phyloP scores from a whole-genome alignment of 139 green algal genomes.

The Chlamydomonas sphaeroides region DNA sequence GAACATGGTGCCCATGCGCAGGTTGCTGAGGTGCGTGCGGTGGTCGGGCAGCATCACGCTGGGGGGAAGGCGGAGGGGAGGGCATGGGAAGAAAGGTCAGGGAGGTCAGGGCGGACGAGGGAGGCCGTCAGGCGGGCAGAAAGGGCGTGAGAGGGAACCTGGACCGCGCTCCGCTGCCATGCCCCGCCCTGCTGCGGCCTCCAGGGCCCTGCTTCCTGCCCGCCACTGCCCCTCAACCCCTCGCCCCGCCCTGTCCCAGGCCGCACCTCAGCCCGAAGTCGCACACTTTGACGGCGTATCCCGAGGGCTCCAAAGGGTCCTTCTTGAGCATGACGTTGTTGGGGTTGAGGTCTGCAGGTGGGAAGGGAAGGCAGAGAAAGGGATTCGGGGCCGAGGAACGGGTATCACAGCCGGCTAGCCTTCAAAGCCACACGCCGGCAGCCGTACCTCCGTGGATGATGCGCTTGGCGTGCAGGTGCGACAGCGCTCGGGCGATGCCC shows the following conservation, averaged over 20 bases:
- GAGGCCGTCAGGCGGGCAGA: background rate
- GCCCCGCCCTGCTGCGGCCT: too few relatives aligned
- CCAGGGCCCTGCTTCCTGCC: background rate
- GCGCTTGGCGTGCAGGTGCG: conserved; percentile 61
- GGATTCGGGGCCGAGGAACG: too few relatives aligned
- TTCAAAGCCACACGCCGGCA: background rate
- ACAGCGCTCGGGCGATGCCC: conserved; percentile 47
- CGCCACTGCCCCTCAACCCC: background rate
- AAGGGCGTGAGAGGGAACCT: background rate
- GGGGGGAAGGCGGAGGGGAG: background rate
- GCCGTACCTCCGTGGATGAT: conserved; percentile 66
- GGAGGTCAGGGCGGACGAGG: too few relatives aligned
- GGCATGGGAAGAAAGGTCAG: too few relatives aligned
- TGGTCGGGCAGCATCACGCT: conserved; percentile 23
- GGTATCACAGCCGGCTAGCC: too few relatives aligned
- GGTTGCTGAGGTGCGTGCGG: conserved; percentile 40
- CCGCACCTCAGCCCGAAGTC: conserved; percentile 38
- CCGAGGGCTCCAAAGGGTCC: background rate
- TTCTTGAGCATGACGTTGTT: conserved; percentile 52
- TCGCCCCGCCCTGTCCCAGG: background rate
- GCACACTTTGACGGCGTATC: conserved; percentile 15
- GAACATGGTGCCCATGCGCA: conserved; percentile 42
- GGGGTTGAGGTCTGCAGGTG: conserved; percentile 15
- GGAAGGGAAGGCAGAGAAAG: background rate
- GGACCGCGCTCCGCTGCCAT: too few relatives aligned